These are phyloP conservation scores for Hymenoscyphus scutula DNA, from an alignment of 2,329 filamentous ascomycete species.

Conservation along the genomic window DNA sequence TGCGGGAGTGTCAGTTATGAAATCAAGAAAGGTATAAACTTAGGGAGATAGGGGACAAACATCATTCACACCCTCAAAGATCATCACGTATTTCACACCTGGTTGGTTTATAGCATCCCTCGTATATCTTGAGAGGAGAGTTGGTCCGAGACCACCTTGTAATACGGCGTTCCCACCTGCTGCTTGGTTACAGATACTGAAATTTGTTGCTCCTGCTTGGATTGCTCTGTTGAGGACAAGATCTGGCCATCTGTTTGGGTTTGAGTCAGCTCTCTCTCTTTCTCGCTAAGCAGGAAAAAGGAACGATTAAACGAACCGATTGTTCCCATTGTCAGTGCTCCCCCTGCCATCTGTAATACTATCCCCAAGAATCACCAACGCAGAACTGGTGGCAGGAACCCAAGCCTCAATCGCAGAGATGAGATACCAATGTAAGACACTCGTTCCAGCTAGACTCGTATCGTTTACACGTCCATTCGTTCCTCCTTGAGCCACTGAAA, in stretches of 20 bases:
- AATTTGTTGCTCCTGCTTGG: slow-evolving; percentile 43
- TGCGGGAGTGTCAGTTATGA: not conserved
- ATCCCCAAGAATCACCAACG: slow-evolving; percentile 58
- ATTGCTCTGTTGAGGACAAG: slow-evolving; percentile 52
- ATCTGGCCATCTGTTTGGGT: slow-evolving; percentile 51
- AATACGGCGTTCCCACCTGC: slow-evolving; percentile 66
- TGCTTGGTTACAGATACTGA: slow-evolving; percentile 62
- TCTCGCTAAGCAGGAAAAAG: not conserved
- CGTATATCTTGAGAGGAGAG: slow-evolving; percentile 57
- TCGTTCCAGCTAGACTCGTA: slow-evolving; percentile 43
- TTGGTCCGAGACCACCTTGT: slow-evolving; percentile 59
- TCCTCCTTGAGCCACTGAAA: slow-evolving; percentile 44
- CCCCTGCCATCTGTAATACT: slow-evolving; percentile 67
- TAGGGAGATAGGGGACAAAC: not conserved
- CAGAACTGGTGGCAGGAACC: slow-evolving; percentile 43
- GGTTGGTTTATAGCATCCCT: slow-evolving; percentile 59
- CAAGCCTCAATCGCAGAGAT: slow-evolving; percentile 58
- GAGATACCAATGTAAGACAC: slow-evolving; percentile 49
- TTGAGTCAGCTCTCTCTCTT: not conserved
- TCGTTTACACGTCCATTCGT: slow-evolving; percentile 42
- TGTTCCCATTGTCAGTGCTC: slow-evolving; percentile 60
- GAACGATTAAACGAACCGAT: slow-evolving; percentile 40
- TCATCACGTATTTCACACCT: slow-evolving; percentile 58
- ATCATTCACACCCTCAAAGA: slow-evolving; percentile 70
- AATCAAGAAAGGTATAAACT: too few relatives aligned